Percentiles rank a stretch among this genome's conserved stretches.
These are phyloP conservation scores for Yamadazyma sp. DNA, from an alignment of 1,139 yeast genomes.

Conservation along the genomic window DNA sequence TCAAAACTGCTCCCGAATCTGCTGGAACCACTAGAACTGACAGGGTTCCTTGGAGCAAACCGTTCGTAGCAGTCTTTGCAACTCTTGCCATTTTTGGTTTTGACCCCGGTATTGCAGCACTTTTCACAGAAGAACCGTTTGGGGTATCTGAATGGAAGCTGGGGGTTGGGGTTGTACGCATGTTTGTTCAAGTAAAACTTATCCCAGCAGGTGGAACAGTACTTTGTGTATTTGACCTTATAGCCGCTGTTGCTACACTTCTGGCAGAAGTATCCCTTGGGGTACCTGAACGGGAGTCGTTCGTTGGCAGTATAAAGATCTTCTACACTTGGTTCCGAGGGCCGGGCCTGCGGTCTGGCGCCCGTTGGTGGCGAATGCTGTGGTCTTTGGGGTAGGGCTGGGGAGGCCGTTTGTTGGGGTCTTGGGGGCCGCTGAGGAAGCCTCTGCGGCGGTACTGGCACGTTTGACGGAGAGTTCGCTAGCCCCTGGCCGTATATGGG, in stretches of 20 bases:
- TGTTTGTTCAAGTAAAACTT: constrained; percentile 26
- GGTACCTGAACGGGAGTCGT: constrained; percentile 56
- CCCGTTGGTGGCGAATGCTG: constrained; percentile 12
- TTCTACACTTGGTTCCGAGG: constrained; percentile 10
- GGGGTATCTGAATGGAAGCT: constrained; percentile 56
- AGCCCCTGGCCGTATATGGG: not conserved
- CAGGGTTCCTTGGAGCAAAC: constrained; percentile 50
- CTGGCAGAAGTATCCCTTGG: constrained; percentile 35
- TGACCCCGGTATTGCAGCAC: constrained; percentile 76
- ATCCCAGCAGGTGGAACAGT: constrained; percentile 40
- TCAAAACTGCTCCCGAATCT: constrained; percentile 11
- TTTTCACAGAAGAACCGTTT: constrained; percentile 59
- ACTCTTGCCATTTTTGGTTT: constrained; percentile 58
- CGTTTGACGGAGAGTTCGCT: not conserved
- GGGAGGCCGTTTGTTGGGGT: constrained; percentile 7
- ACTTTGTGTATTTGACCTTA: constrained; percentile 28
- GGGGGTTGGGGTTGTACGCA: constrained; percentile 42
- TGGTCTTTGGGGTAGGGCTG: constrained; percentile 11
- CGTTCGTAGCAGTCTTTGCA: constrained; percentile 74
- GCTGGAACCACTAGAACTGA: constrained; percentile 1
- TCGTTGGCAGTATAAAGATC: constrained; percentile 32
- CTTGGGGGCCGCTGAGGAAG: constrained; percentile 5
- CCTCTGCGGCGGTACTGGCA: constrained; percentile 4
- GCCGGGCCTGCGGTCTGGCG: constrained; percentile 9
- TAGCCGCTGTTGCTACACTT: constrained; percentile 46